Evolutionary conservation across 306 rosid species (phyloP).

Genomic region (Quercus cerris): DNA sequence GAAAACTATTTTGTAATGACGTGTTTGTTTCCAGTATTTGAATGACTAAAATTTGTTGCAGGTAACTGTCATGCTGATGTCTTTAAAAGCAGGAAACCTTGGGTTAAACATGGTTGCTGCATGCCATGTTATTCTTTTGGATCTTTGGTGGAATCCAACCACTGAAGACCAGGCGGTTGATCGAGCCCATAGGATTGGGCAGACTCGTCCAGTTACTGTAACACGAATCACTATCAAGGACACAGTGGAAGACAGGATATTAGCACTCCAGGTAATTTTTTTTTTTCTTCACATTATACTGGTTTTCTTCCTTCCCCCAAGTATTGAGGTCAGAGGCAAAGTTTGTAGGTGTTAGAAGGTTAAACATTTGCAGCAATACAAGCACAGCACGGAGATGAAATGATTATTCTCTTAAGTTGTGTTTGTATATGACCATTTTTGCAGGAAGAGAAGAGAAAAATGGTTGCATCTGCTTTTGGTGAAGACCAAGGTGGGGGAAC

Average conservation of each 20-base stretch:
- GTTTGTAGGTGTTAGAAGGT: neutral
- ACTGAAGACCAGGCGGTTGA: constrained; percentile 99
- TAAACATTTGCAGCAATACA: neutral
- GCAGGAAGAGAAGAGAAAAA: constrained; percentile 93
- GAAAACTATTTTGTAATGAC: neutral
- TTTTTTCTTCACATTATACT: neutral
- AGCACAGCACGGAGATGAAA: neutral
- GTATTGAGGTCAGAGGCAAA: neutral
- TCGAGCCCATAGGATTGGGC: constrained; percentile 97
- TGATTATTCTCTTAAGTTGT: constrained; percentile 16
- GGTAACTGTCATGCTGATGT: constrained; percentile 94
- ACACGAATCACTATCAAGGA: constrained; percentile 81
- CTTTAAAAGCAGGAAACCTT: constrained; percentile 96
- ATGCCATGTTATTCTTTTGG: constrained; percentile 91
- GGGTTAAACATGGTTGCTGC: constrained; percentile 99
- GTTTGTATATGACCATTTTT: constrained; percentile 22
- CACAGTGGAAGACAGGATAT: constrained; percentile 92
- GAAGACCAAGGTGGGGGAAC: constrained; percentile 83
- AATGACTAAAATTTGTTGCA: constrained; percentile 32
- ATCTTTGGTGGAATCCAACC: constrained; percentile 99
- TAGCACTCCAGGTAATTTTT: constrained; percentile 78
- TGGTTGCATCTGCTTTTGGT: constrained; percentile 98
- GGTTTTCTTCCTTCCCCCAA: neutral
- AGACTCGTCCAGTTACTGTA: constrained; percentile 96
- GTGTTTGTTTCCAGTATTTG: constrained; percentile 15